Evolutionary conservation across 257 asterid genomes (phyloP).

Genomic region (Haberlea rhodopensis): DNA sequence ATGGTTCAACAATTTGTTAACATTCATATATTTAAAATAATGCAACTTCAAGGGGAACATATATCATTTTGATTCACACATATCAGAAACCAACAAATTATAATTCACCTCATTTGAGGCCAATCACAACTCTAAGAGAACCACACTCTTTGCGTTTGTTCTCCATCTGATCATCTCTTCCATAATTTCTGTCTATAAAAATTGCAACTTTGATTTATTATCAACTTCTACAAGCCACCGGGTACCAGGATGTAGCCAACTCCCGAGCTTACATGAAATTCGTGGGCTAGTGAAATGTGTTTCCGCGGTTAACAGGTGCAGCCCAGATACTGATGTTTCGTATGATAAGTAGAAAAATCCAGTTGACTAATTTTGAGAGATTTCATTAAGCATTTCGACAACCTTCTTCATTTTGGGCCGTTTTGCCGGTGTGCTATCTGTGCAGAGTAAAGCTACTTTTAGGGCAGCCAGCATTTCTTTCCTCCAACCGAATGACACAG

Average conservation of each 20-base stretch:
- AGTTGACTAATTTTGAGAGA: conserved; percentile 33
- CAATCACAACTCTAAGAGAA: conserved; percentile 1
- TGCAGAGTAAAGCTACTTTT: conserved; percentile 77
- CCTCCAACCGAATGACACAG: conserved; percentile 86
- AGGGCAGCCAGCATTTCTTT: conserved; percentile 92
- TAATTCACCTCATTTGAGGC: conserved; percentile 20
- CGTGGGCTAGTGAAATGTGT: conserved; percentile 1
- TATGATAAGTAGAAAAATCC: conserved; percentile 3
- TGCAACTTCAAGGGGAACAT: too few relatives aligned
- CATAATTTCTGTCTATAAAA: conserved; percentile 18
- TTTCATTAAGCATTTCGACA: conserved; percentile 85
- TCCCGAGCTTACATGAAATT: conserved; percentile 2
- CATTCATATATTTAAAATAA: neutral
- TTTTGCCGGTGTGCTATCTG: conserved; percentile 86
- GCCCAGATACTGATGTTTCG: conserved; percentile 5
- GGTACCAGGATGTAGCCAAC: neutral
- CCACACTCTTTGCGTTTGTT: conserved; percentile 16
- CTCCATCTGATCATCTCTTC: conserved; percentile 15
- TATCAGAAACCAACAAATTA: conserved; percentile 8
- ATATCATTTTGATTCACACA: conserved; percentile 17
- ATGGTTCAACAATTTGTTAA: neutral
- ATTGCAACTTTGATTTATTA: conserved; percentile 9
- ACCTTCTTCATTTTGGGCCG: conserved; percentile 94
- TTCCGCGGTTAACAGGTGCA: neutral
- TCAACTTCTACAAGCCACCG: conserved; percentile 10